phyloP scores from a whole-genome alignment of 805 yeast genomes.

The Wickerhamiella kurtzmanii region DNA sequence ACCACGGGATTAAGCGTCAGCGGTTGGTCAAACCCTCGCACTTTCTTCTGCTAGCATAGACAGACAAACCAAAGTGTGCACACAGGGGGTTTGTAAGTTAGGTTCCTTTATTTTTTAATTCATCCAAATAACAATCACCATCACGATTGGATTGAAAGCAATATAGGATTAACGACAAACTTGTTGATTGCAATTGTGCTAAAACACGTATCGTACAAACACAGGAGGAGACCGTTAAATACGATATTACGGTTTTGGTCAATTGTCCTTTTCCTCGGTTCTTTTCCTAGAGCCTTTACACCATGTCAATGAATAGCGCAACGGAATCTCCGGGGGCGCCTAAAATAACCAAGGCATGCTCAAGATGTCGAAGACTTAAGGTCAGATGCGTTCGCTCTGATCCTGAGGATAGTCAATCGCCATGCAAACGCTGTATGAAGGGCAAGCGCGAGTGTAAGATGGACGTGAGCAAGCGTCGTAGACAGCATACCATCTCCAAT shows the following conservation, averaged over 20 bases:
- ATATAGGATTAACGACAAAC: too few relatives aligned
- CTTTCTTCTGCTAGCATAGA: background rate
- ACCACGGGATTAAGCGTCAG: background rate
- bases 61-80: background rate
- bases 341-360: slow-evolving; percentile 23
- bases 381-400: slow-evolving; percentile 74
- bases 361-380: slow-evolving; percentile 59
- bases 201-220: background rate
- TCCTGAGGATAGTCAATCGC: slow-evolving; percentile 40
- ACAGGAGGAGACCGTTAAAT: background rate
- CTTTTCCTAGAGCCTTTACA: too few relatives aligned
- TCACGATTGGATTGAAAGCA: too few relatives aligned
- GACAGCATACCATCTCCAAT: slow-evolving; percentile 2
- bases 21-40: background rate
- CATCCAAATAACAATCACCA: too few relatives aligned
- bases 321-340: background rate
- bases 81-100: background rate
- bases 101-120: background rate
- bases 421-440: slow-evolving; percentile 64
- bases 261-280: background rate
- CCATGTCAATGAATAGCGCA: background rate
- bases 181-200: background rate
- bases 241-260: background rate
- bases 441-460: slow-evolving; percentile 46
- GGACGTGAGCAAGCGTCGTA: slow-evolving; percentile 47